phyloP scores from a whole-genome alignment of 73 alveolate genomes.

The Tetrahymena thermophila region DNA sequence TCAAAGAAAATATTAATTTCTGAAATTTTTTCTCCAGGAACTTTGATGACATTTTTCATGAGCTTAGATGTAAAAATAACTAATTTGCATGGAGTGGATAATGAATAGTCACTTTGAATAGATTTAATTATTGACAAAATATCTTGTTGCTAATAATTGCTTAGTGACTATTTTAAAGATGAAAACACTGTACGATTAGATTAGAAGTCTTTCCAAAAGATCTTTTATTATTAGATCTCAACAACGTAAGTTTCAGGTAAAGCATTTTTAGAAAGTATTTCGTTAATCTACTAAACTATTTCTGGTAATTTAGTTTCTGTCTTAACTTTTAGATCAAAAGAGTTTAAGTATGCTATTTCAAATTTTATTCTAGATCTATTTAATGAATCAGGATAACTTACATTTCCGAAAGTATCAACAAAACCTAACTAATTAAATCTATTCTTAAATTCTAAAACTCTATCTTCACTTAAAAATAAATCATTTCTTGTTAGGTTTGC shows the following conservation, averaged over 20 bases:
- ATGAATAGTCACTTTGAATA: not conserved
- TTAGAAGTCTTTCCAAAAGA: not conserved
- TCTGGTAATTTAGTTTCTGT: not conserved
- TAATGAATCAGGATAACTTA: not conserved
- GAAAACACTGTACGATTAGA: not conserved
- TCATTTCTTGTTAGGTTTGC: not conserved
- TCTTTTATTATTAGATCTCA: not conserved
- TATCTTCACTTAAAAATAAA: not conserved
- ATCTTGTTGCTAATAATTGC: no score
- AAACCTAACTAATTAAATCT: not conserved
- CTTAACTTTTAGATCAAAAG: not conserved
- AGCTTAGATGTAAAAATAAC: not conserved
- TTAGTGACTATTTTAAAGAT: no score
- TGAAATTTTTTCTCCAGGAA: not conserved
- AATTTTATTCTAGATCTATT: not conserved
- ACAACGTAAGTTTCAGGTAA: not conserved
- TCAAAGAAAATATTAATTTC: not conserved
- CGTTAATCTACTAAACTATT: not conserved
- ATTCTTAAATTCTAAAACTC: not conserved
- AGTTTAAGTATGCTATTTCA: not conserved
- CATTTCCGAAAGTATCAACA: not conserved
- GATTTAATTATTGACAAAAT: not conserved
- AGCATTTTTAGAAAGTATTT: not conserved
- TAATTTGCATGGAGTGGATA: not conserved
- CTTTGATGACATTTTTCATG: no score